A percentile compares a stretch with the other conserved stretches of the same genome.
phyloP scores from a whole-genome alignment of 768 basidiomycete genomes.

The Galerina sulciceps region DNA sequence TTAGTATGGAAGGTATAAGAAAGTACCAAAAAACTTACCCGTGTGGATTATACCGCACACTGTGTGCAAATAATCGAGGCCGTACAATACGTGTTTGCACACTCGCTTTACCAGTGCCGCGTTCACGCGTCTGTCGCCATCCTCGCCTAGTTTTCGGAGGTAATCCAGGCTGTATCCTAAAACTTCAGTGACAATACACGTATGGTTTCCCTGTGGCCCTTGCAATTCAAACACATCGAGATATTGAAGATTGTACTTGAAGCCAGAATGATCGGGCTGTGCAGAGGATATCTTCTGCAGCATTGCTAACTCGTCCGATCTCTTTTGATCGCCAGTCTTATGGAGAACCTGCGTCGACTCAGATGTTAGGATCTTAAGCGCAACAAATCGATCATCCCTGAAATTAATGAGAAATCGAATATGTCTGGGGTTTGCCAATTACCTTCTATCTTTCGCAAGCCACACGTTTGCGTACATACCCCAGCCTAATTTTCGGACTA shows the following conservation, averaged over 20 bases:
- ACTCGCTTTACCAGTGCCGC: background rate
- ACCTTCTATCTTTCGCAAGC: background rate
- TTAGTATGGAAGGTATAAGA: background rate
- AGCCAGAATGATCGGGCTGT: background rate
- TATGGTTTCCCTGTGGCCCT: constrained; percentile 80
- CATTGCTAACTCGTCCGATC: background rate
- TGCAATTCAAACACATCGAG: constrained; percentile 17
- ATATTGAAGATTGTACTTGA: background rate
- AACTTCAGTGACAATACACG: constrained; percentile 87
- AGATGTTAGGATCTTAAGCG: background rate
- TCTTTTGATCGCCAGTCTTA: background rate
- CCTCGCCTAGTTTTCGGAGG: constrained; percentile 61
- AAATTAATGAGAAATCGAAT: background rate
- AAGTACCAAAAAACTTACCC: background rate
- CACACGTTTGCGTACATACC: background rate
- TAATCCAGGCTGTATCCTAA: too few species aligned
- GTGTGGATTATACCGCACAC: background rate
- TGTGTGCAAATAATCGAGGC: background rate
- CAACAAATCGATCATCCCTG: background rate
- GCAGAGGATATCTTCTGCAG: background rate
- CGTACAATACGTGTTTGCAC: background rate
- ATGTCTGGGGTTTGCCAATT: background rate
- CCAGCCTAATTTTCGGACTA: background rate
- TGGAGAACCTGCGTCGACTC: too few species aligned
- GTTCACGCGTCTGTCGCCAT: constrained; percentile 46